Base-by-base conservation (phyloP, 306 rosid genomes). In the Macrotyloma uniflorum region DNA sequence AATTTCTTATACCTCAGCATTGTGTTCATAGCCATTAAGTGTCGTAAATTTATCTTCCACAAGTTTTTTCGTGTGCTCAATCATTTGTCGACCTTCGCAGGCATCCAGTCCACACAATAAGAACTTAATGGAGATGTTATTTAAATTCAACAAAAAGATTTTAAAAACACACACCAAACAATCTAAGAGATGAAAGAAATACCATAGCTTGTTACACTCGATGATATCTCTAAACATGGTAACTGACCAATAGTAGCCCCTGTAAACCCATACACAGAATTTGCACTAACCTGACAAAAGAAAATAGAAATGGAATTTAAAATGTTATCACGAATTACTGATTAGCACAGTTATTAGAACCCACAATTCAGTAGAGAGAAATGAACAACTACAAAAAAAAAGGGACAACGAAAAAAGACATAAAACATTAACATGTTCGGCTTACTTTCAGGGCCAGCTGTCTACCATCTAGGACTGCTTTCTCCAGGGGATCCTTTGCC, bases 181-280 rank as follows among this genome's bases (percentile, higher is more conserved):
- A 63, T 78, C 80, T 40, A 32, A 65, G 36, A 62, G 43, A 35
- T 69, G 43, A 67, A 69, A 84, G 46, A 66, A 53, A 67, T 92
- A 95, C 98, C 98, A 70, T 95, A 95, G 93, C 98, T 95, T n/a
- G 98, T 95, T 79, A 95, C 98, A 91, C 98, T 95, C 30, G 98
- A 95, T 14, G 98, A 95, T 88, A 95, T 95, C 91, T 88, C 97
- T 73, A 95, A 2, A 84, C 98, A 95, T 13, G 98, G 98, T 75
- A 95, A 87, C 85, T 92, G 98, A 67, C 95, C 98, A 72, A 95
- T 46, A 54, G 98, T 91, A 67, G 98, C 98, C 83, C 98, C 98
- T 11, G 98, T 95, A 86, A 95, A 92, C 82, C 98, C 98, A 82
- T 95, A 95, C 12, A 95, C 98, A 12, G 98, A 95, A 87, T 95